Evolutionary conservation across 768 basidiomycete species (phyloP).

Genomic region (Coprinopsis cinerea): DNA sequence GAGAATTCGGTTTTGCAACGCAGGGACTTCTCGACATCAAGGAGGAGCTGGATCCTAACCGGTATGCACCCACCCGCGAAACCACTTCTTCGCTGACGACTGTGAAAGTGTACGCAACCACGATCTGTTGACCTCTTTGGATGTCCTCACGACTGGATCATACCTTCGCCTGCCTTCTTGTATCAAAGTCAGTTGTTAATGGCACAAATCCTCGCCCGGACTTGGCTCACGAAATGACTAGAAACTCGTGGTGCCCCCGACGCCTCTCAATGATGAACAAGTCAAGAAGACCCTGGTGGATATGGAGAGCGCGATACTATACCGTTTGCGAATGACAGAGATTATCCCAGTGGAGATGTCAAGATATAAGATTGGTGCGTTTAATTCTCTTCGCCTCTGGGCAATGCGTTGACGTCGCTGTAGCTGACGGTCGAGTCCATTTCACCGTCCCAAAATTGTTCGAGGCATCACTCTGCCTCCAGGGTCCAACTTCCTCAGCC

Average conservation of each 20-base stretch:
- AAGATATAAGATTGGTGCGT: conserved; percentile 56
- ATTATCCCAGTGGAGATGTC: conserved; percentile 80
- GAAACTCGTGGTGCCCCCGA: conserved; percentile 66
- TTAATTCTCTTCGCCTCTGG: not conserved
- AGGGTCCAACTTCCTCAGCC: conserved; percentile 61
- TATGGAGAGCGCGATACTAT: conserved; percentile 75
- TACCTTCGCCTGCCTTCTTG: conserved; percentile 77
- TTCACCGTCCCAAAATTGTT: conserved; percentile 73
- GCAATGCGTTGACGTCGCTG: too few relatives aligned
- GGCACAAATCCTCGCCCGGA: conserved; percentile 1
- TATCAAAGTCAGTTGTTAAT: conserved; percentile 55
- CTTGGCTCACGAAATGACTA: conserved; percentile 24
- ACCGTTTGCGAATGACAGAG: conserved; percentile 73
- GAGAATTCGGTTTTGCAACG: conserved; percentile 72
- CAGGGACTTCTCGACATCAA: conserved; percentile 46
- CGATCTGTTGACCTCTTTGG: conserved; percentile 86
- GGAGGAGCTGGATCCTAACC: conserved; percentile 68
- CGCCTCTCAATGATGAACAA: conserved; percentile 60
- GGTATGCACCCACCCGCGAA: conserved; percentile 34
- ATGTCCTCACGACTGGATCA: conserved; percentile 81
- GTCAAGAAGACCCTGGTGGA: conserved; percentile 60
- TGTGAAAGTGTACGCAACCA: conserved; percentile 77
- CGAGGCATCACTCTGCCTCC: conserved; percentile 66
- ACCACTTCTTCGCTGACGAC: conserved; percentile 6
- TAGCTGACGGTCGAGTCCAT: conserved; percentile 72